A percentile compares a stretch with the other conserved stretches of the same genome.
Evolutionary conservation across 208 protist genomes (phyloP).

Genomic region (Phytomonas sp.): DNA sequence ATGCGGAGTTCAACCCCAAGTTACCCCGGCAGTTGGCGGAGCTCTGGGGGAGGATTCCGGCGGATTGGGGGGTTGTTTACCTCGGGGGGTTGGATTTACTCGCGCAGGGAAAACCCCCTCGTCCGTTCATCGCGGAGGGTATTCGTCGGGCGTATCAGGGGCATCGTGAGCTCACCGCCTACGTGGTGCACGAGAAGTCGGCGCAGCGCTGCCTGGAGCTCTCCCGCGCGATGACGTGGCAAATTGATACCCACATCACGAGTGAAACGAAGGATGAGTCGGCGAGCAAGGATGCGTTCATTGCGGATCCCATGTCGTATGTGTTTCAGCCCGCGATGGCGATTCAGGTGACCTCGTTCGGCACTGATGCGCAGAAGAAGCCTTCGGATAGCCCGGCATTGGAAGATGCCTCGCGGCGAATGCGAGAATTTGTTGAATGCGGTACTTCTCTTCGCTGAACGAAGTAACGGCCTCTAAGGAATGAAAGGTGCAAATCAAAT

Average conservation of each 20-base stretch:
- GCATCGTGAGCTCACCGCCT: conserved; percentile 86
- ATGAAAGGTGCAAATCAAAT: neutral
- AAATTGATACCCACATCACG: conserved; percentile 88
- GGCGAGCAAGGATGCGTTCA: conserved; percentile 67
- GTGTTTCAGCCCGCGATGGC: conserved; percentile 83
- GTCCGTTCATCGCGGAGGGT: conserved; percentile 75
- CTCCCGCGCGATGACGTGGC: conserved; percentile 83
- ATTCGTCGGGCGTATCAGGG: conserved; percentile 77
- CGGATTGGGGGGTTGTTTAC: conserved; percentile 87
- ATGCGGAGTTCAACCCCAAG: conserved; percentile 80
- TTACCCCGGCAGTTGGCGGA: conserved; percentile 45
- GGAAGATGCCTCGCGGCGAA: conserved; percentile 78
- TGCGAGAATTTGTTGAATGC: conserved; percentile 87
- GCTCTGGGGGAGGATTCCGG: conserved; percentile 54
- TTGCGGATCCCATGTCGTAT: conserved; percentile 81
- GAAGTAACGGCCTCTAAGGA: neutral
- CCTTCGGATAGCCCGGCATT: conserved; percentile 56
- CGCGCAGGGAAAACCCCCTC: conserved; percentile 59
- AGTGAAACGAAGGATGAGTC: conserved; percentile 43
- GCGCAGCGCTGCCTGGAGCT: conserved; percentile 75
- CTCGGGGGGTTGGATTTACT: conserved; percentile 86
- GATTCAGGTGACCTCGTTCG: conserved; percentile 83
- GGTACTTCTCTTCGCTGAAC: conserved; percentile 68
- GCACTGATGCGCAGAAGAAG: conserved; percentile 86
- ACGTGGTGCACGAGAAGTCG: conserved; percentile 62